Conservation (phyloP, 2,329 filamentous ascomycete genomes). For the Fusarium liriodendri region DNA sequence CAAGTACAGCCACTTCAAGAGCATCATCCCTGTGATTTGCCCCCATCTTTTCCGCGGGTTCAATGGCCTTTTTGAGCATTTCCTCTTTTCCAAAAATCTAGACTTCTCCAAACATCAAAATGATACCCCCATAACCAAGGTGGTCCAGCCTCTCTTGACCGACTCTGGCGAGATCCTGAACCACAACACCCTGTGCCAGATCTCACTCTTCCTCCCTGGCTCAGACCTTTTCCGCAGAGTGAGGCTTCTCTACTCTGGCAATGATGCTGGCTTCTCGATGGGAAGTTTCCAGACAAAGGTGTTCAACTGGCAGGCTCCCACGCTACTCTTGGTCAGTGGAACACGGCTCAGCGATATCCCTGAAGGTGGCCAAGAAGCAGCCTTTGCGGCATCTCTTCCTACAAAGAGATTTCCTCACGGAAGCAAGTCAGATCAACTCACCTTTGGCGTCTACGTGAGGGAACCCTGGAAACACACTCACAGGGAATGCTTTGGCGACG, state of each 20-base stretch:
- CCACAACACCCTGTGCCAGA: constrained; percentile 72
- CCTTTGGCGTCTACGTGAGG: constrained; percentile 75
- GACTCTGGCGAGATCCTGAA: constrained; percentile 71
- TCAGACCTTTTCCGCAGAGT: constrained; percentile 73
- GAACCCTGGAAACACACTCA: constrained; percentile 77
- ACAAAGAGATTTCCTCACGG: constrained; percentile 69
- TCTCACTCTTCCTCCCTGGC: constrained; percentile 79
- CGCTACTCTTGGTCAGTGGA: constrained; percentile 76
- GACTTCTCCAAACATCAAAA: constrained; percentile 69
- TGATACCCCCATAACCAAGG: constrained; percentile 36
- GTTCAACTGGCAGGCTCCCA: constrained; percentile 82
- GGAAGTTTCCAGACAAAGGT: constrained; percentile 80
- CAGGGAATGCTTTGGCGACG: constrained; percentile 74
- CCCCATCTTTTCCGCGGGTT: constrained; percentile 77
- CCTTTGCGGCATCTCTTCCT: constrained; percentile 72
- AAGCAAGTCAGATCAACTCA: constrained; percentile 63
- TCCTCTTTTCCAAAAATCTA: constrained; percentile 79
- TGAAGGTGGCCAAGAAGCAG: constrained; percentile 62
- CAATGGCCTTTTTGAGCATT: constrained; percentile 77
- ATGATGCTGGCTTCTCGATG: constrained; percentile 79
- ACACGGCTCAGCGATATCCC: constrained; percentile 65
- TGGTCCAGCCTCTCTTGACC: constrained; percentile 62
- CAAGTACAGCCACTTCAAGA: constrained; percentile 70
- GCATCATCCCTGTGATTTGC: constrained; percentile 68
- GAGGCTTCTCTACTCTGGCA: constrained; percentile 76